Base-by-base conservation (phyloP, 176 grass and related monocot species). In the Triticum monococcum region DNA sequence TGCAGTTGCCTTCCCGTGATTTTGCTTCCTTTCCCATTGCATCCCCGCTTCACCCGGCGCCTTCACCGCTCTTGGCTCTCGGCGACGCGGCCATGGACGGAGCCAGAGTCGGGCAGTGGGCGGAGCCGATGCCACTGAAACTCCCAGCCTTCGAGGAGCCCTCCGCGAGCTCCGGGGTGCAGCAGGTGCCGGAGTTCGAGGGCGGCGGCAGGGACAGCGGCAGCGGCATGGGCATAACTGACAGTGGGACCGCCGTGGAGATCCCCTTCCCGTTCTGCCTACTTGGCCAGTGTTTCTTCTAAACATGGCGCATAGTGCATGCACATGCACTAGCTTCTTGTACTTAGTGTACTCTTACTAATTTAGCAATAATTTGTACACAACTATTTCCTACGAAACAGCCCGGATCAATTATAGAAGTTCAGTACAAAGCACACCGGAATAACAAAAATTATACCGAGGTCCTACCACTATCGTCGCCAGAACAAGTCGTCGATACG, bases 261-360 rank as follows among this genome's bases (percentile, higher is more conserved):
- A 75, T 60, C 18, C 81, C 90, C 20, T 92, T 92, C 72, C 91
- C 93, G 1, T 95, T 95, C 93, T 92, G 86, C 70, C 83, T 95
- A 10, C 86, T 95, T 18, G 93, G 91, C 43, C 59, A 89, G 70
- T 72, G 86, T 84, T 92, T 95, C 86, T 87, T 89, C 71, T 92
- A 71, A 54, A 84, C 43, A 45, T 28, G 56, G 2, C 7, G 26
- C 79, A 81, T 79, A 57, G 65, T 50, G 50, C 72, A 76, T 45
- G 64, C 43, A 30, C 33, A 60, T 85, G 75, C 62, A 70, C 9
- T 10, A 41, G 16, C 16, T 45, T 81, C 33, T 78, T 22, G 30
- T 23, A 54, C 50, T 54, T 54, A 18, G 50, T 52, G 16, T 36
- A 52, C 48, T 52, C 48, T 52, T 50, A 22, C 86, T 71, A 22